These are phyloP conservation scores for Fusarium decemcellulare DNA, from an alignment of 2,329 filamentous ascomycete genomes.

Conservation along the genomic window DNA sequence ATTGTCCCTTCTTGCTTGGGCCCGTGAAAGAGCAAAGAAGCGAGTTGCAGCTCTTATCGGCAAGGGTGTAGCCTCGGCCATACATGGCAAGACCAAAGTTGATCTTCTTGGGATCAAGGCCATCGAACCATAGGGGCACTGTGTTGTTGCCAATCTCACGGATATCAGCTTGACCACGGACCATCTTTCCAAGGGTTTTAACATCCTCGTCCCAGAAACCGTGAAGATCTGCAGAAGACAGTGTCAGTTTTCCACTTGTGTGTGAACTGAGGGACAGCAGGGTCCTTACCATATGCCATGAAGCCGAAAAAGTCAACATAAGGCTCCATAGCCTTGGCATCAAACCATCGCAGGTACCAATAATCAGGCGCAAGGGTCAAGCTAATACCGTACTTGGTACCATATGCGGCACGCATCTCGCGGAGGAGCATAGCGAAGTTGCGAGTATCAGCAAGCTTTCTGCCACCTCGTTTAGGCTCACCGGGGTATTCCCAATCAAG, in stretches of 20 bases:
- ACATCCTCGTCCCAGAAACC: conserved; percentile 57
- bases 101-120: conserved; percentile 57
- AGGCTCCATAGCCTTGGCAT: conserved; percentile 53
- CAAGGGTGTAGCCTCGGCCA: conserved; percentile 59
- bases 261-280: too few relatives aligned
- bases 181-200: conserved; percentile 46
- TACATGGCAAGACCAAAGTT: conserved; percentile 64
- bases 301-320: conserved; percentile 56
- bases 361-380: conserved; percentile 54
- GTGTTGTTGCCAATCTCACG: conserved; percentile 56
- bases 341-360: conserved; percentile 56
- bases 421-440: conserved; percentile 54
- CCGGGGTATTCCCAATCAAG: conserved; percentile 64
- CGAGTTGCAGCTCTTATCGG: conserved; percentile 43
- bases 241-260: too few relatives aligned
- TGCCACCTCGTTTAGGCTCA: conserved; percentile 53
- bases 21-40: conserved; percentile 44
- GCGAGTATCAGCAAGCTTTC: conserved; percentile 48
- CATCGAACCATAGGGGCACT: conserved; percentile 57
- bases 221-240: conserved; percentile 50
- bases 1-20: conserved; percentile 45
- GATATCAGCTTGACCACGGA: conserved; percentile 59
- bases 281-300: conserved; percentile 52
- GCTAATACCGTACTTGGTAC: conserved; percentile 56
- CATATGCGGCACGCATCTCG: conserved; percentile 51